These are phyloP conservation scores for Cystobasidium onofrii DNA, from an alignment of 768 basidiomycete genomes.

Conservation along the genomic window DNA sequence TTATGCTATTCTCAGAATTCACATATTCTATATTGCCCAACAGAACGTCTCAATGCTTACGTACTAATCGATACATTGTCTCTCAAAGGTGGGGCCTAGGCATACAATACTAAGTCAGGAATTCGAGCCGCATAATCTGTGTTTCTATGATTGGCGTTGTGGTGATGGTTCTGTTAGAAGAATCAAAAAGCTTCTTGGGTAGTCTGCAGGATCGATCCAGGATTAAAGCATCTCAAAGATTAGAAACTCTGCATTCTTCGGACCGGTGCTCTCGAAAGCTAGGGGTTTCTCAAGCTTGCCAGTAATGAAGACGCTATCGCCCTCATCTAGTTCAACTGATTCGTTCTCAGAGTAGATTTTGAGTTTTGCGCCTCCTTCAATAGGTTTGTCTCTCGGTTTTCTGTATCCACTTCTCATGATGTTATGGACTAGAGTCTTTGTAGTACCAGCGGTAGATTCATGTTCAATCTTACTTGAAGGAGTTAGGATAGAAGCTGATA, in stretches of 20 bases:
- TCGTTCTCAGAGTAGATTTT: slow-evolving; percentile 50
- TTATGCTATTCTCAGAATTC: too few species aligned
- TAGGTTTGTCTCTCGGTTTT: slow-evolving; percentile 49
- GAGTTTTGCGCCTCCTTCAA: slow-evolving; percentile 56
- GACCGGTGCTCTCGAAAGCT: slow-evolving; percentile 56
- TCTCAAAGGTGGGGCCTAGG: too few species aligned
- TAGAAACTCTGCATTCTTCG: slow-evolving; percentile 61
- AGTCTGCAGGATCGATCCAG: too few species aligned
- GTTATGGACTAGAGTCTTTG: slow-evolving; percentile 71
- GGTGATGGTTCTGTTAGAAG: too few species aligned
- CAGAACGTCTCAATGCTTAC: too few species aligned
- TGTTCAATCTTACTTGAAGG: slow-evolving; percentile 54
- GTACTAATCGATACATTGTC: too few species aligned
- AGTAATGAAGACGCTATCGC: slow-evolving; percentile 75
- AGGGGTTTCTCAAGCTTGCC: slow-evolving; percentile 49
- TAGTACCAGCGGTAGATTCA: slow-evolving; percentile 46
- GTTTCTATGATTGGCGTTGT: too few species aligned
- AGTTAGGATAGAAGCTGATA: slow-evolving; percentile 69
- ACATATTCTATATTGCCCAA: too few species aligned
- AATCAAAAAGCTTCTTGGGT: too few species aligned
- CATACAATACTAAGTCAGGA: too few species aligned
- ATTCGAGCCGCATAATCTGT: too few species aligned
- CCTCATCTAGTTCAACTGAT: slow-evolving; percentile 62
- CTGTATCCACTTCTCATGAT: slow-evolving; percentile 72
- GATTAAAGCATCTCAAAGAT: slow-evolving; percentile 67